Evolutionary conservation across 2,329 filamentous ascomycete genomes (phyloP).

Genomic region (Graphiopsis chlorocephala): DNA sequence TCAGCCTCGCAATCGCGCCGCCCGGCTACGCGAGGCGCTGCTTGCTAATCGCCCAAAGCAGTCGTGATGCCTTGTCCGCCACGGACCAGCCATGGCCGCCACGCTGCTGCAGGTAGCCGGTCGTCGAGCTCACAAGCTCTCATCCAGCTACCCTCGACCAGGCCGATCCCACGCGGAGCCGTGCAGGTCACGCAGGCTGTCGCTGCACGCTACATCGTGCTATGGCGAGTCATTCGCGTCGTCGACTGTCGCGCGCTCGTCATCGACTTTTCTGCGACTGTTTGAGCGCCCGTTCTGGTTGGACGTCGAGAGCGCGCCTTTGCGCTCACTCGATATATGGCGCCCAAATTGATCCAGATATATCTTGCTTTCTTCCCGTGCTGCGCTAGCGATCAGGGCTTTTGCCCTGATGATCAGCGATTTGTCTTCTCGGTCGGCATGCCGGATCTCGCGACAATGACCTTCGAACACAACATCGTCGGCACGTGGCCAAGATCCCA

Average conservation of each 20-base stretch:
- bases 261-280: constrained; percentile 1
- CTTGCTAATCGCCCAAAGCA: constrained; percentile 13
- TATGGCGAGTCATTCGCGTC: constrained; percentile 14
- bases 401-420: not conserved
- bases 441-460: not conserved
- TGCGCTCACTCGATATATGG: not conserved
- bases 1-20: constrained; percentile 11
- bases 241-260: constrained; percentile 6
- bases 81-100: constrained; percentile 14
- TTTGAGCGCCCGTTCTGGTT: not conserved
- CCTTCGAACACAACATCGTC: not conserved
- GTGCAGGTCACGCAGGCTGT: constrained; percentile 11
- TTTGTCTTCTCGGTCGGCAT: not conserved
- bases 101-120: constrained; percentile 11
- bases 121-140: constrained; percentile 10
- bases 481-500: constrained; percentile 10
- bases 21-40: not conserved
- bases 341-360: not conserved
- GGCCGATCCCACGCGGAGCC: constrained; percentile 1
- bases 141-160: not conserved
- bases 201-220: constrained; percentile 4
- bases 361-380: not conserved
- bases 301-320: not conserved
- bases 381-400: not conserved
- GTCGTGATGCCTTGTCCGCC: constrained; percentile 9